Percentiles rank a stretch among this genome's conserved stretches.
Conservation (phyloP, 768 basidiomycete species). For the Sarcomyxa edulis region DNA sequence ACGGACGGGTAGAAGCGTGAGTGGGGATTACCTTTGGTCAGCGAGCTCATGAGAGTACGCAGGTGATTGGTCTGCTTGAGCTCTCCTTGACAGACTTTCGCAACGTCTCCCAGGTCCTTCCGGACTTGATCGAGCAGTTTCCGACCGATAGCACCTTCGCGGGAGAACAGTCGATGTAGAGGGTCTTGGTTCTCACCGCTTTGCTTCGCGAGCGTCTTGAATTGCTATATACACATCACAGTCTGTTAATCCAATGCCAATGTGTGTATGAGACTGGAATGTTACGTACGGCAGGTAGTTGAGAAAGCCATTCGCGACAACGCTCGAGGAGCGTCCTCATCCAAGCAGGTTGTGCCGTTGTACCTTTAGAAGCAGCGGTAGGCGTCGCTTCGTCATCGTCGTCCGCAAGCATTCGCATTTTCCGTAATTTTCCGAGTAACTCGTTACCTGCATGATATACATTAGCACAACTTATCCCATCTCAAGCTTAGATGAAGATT, state of each 20-base stretch:
- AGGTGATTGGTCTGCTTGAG: conserved; percentile 96
- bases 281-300: conserved; percentile 64
- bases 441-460: conserved; percentile 54
- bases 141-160: conserved; percentile 79
- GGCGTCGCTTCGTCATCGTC: conserved; percentile 69
- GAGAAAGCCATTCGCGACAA: conserved; percentile 77
- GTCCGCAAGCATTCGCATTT: conserved; percentile 86
- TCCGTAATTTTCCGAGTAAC: conserved; percentile 80
- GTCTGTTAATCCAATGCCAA: conserved; percentile 7
- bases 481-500: conserved; percentile 9
- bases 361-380: conserved; percentile 51
- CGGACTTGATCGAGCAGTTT: conserved; percentile 77
- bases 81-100: conserved; percentile 79
- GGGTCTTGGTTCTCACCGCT: conserved; percentile 75
- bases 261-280: neutral
- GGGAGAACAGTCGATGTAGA: conserved; percentile 80
- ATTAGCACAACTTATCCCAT: conserved; percentile 3
- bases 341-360: conserved; percentile 84
- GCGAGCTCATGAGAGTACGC: conserved; percentile 81
- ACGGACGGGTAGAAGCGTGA: neutral
- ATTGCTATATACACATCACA: conserved; percentile 34
- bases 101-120: conserved; percentile 75
- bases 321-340: conserved; percentile 83
- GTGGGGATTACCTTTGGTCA: conserved; percentile 69
- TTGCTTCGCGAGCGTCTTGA: conserved; percentile 61